A percentile compares a stretch with the other conserved stretches of the same genome.
These are phyloP conservation scores for Claviceps sp. DNA, from an alignment of 2,329 filamentous ascomycete genomes.

Conservation along the genomic window DNA sequence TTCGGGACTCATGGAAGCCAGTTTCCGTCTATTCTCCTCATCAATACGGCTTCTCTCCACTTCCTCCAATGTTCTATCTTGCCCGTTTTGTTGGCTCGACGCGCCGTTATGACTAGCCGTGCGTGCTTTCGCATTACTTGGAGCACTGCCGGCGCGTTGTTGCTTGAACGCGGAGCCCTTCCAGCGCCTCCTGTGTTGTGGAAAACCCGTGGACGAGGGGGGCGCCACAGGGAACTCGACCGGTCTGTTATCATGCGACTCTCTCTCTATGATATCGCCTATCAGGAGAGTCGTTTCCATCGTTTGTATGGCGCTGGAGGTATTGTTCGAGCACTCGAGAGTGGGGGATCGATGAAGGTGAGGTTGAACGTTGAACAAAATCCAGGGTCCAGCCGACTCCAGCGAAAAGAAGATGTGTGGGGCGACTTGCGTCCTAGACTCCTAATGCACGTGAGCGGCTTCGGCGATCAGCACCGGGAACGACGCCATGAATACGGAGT, in stretches of 20 bases:
- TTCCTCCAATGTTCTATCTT: slow-evolving; percentile 21
- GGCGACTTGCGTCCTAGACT: too few species aligned
- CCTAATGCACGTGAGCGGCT: too few species aligned
- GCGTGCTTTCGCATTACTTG: background rate
- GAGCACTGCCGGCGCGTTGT: slow-evolving; percentile 16
- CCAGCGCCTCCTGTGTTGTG: slow-evolving; percentile 69
- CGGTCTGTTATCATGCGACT: slow-evolving; percentile 43
- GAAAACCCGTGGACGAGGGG: slow-evolving; percentile 55
- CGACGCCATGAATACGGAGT: too few species aligned
- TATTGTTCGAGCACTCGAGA: background rate
- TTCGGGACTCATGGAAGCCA: slow-evolving; percentile 65
- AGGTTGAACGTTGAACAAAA: background rate
- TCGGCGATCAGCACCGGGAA: too few species aligned
- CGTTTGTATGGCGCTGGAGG: background rate
- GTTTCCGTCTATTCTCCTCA: slow-evolving; percentile 60
- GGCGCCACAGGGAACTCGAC: slow-evolving; percentile 41
- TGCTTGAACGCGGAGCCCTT: slow-evolving; percentile 70
- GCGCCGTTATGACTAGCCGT: background rate
- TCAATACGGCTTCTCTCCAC: slow-evolving; percentile 64
- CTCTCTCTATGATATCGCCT: slow-evolving; percentile 69
- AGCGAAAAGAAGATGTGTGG: too few species aligned
- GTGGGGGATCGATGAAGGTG: background rate
- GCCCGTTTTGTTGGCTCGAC: background rate
- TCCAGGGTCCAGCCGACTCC: background rate
- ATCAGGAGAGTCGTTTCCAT: slow-evolving; percentile 44